These are phyloP conservation scores for Pueraria montana DNA, from an alignment of 306 rosid species.

Conservation along the genomic window DNA sequence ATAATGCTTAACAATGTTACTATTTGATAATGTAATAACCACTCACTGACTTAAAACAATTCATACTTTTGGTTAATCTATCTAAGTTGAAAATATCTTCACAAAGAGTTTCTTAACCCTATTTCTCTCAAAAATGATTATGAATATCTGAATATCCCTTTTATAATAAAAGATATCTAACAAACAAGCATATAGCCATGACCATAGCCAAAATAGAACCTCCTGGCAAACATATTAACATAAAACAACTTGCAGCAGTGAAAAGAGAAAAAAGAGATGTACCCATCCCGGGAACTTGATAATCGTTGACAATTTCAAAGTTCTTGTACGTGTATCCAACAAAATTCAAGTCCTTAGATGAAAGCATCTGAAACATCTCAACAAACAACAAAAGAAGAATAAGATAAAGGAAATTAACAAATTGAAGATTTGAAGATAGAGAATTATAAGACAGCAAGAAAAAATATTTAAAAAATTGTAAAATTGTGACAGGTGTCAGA, in stretches of 20 bases:
- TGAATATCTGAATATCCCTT: neutral
- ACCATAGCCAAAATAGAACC: conserved; percentile 31
- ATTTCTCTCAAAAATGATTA: conserved; percentile 3
- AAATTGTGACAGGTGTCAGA: conserved; percentile 5
- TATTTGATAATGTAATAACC: neutral
- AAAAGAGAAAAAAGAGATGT: conserved; percentile 44
- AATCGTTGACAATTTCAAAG: conserved; percentile 95
- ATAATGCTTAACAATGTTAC: conserved; percentile 8
- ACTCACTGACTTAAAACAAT: conserved; percentile 6
- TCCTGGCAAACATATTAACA: neutral
- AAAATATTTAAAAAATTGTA: neutral
- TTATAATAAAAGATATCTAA: neutral
- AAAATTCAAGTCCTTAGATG: conserved; percentile 96
- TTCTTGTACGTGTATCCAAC: conserved; percentile 98
- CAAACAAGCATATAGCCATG: conserved; percentile 18
- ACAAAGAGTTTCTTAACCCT: conserved; percentile 5
- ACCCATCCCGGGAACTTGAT: conserved; percentile 98
- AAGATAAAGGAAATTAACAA: conserved; percentile 29
- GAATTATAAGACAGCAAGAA: conserved; percentile 12
- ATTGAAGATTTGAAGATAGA: conserved; percentile 5
- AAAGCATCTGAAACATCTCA: conserved; percentile 81
- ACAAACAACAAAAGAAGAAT: conserved; percentile 38
- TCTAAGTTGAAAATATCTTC: conserved; percentile 23
- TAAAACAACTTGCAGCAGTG: conserved; percentile 29
- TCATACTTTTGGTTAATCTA: conserved; percentile 3